Percentiles rank a stretch among this genome's conserved stretches.
These are phyloP conservation scores for Isabelozyma heimii DNA, from an alignment of 805 yeast genomes.

Conservation along the genomic window DNA sequence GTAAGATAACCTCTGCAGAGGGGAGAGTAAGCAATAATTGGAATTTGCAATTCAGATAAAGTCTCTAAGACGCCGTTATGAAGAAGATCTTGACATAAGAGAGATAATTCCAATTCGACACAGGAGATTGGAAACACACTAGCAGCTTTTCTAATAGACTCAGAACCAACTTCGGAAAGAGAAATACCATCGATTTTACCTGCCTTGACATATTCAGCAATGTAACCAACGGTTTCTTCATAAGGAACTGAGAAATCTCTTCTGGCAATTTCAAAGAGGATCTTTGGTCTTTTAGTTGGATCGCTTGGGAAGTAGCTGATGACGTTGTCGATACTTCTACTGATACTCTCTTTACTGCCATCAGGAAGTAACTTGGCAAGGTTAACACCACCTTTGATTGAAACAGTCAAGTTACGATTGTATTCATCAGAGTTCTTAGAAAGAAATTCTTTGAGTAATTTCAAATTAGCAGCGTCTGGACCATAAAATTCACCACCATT, in stretches of 20 bases:
- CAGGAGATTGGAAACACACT: slow-evolving; percentile 56
- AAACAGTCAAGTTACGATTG: slow-evolving; percentile 52
- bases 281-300: slow-evolving; percentile 27
- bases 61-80: slow-evolving; percentile 61
- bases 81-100: slow-evolving; percentile 62
- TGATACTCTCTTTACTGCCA: slow-evolving; percentile 48
- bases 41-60: slow-evolving; percentile 56
- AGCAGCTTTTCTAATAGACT: slow-evolving; percentile 58
- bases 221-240: slow-evolving; percentile 55
- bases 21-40: slow-evolving; percentile 81
- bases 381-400: slow-evolving; percentile 66
- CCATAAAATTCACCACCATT: slow-evolving; percentile 86
- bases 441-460: slow-evolving; percentile 56
- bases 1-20: slow-evolving; percentile 76
- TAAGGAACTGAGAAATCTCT: slow-evolving; percentile 55
- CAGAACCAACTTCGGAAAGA: slow-evolving; percentile 67
- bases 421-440: slow-evolving; percentile 48
- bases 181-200: slow-evolving; percentile 73
- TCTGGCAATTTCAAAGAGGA: slow-evolving; percentile 70
- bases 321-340: slow-evolving; percentile 46
- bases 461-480: slow-evolving; percentile 47
- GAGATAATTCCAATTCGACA: slow-evolving; percentile 78
- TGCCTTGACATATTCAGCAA: slow-evolving; percentile 56
- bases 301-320: slow-evolving; percentile 25
- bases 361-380: slow-evolving; percentile 41